phyloP scores from a whole-genome alignment of 2,329 filamentous ascomycete species.

The Beauveria brongniartii region DNA sequence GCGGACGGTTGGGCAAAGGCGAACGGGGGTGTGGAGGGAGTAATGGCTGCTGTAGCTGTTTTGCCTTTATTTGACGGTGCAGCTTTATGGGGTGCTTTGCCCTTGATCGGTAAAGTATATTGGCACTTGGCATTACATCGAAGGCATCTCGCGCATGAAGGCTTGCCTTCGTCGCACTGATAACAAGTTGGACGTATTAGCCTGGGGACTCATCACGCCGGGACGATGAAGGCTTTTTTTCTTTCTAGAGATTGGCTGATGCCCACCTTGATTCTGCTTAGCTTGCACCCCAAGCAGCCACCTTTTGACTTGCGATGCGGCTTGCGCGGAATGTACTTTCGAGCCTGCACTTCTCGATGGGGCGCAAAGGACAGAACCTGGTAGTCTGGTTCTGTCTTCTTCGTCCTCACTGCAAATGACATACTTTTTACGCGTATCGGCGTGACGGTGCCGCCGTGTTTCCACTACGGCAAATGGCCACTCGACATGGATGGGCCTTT shows the following conservation, averaged over 20 bases:
- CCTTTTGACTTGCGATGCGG: conserved; percentile 15
- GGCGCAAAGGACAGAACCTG: conserved; percentile 7
- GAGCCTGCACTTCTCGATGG: conserved; percentile 4
- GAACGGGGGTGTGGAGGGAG: not conserved
- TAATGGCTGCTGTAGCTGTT: not conserved
- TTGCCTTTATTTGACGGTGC: not conserved
- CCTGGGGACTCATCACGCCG: not conserved
- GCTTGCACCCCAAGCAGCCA: conserved; percentile 17
- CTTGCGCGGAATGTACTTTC: conserved; percentile 16
- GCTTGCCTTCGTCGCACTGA: conserved; percentile 18
- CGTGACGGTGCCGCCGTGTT: not conserved
- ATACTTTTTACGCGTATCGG: not conserved
- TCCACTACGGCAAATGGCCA: not conserved
- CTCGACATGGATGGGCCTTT: not conserved
- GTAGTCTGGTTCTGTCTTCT: not conserved
- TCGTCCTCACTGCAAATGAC: not conserved
- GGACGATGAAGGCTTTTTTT: too few relatives aligned
- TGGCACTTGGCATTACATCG: conserved; percentile 15
- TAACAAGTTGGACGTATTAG: not conserved
- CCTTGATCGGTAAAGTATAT: not conserved
- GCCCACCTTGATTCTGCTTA: conserved; percentile 19
- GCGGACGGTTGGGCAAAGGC: conserved; percentile 7
- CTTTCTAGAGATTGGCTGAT: not conserved
- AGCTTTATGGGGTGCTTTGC: not conserved
- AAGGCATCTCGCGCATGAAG: conserved; percentile 16